These are phyloP conservation scores for Emydomyces testavorans DNA, from an alignment of 2,329 filamentous ascomycete genomes.

Conservation along the genomic window DNA sequence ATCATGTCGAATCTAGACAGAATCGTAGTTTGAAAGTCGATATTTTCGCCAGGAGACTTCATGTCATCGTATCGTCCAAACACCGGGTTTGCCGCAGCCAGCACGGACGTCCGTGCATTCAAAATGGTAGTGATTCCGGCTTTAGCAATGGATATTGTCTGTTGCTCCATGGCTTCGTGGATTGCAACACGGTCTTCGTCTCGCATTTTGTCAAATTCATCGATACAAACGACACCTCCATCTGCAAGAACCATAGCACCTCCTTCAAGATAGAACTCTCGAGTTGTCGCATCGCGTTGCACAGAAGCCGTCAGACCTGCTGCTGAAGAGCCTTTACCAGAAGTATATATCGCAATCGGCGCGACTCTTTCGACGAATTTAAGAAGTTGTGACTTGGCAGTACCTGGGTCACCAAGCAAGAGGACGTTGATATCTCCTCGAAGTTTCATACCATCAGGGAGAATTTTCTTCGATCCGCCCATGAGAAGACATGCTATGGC, in stretches of 20 bases:
- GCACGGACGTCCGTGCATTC: slow-evolving; percentile 86
- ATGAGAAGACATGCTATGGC: slow-evolving; percentile 86
- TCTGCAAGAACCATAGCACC: slow-evolving; percentile 98
- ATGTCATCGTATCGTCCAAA: slow-evolving; percentile 97
- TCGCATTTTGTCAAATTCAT: slow-evolving; percentile 99
- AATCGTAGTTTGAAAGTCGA: slow-evolving; percentile 98
- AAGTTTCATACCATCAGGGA: slow-evolving; percentile 94
- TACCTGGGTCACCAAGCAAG: slow-evolving; percentile 91
- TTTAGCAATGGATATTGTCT: slow-evolving; percentile 98
- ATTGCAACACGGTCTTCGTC: slow-evolving; percentile 97
- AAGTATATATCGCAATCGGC: slow-evolving; percentile 96
- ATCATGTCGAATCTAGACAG: slow-evolving; percentile 99
- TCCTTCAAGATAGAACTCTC: slow-evolving; percentile 95
- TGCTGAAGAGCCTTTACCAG: slow-evolving; percentile 92
- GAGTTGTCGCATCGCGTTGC: slow-evolving; percentile 78
- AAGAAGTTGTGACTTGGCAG: slow-evolving; percentile 89
- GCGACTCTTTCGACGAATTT: slow-evolving; percentile 97
- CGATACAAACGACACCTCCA: slow-evolving; percentile 93
- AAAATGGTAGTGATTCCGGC: slow-evolving; percentile 97
- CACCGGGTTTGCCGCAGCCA: slow-evolving; percentile 92
- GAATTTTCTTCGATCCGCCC: slow-evolving; percentile 92
- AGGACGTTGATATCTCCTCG: slow-evolving; percentile 97
- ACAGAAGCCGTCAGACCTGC: slow-evolving; percentile 96
- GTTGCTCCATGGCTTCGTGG: slow-evolving; percentile 99
- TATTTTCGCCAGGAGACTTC: slow-evolving; percentile 95